phyloP scores from a whole-genome alignment of 164 flowering plant species.

The Stephania japonica region DNA sequence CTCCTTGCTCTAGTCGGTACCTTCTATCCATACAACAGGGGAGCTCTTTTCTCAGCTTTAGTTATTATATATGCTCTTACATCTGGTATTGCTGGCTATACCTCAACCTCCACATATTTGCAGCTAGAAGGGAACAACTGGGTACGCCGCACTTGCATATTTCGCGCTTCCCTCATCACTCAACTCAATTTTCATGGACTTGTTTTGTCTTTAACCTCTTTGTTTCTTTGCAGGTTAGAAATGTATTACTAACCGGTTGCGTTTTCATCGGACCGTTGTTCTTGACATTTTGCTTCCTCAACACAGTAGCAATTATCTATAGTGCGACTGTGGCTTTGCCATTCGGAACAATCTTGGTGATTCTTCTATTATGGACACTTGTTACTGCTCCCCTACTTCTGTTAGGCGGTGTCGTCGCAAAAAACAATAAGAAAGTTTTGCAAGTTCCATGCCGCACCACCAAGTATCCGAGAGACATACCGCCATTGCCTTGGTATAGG shows the following conservation, averaged over 20 bases:
- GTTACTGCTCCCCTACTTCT: conserved; percentile 29
- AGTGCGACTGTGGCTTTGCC: conserved; percentile 32
- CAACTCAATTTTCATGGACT: background rate
- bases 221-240: conserved; percentile 24
- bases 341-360: conserved; percentile 28
- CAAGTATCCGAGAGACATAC: conserved; percentile 35
- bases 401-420: conserved; percentile 28
- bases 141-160: conserved; percentile 14
- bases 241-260: conserved; percentile 28
- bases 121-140: conserved; percentile 40
- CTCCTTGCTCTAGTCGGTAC: conserved; percentile 30
- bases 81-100: conserved; percentile 33
- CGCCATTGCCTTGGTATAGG: conserved; percentile 38
- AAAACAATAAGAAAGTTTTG: conserved; percentile 26
- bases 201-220: background rate
- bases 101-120: conserved; percentile 30
- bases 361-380: conserved; percentile 28
- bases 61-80: conserved; percentile 32
- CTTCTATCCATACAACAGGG: conserved; percentile 35
- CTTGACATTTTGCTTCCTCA: conserved; percentile 29
- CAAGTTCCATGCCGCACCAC: conserved; percentile 33
- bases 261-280: conserved; percentile 30
- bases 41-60: conserved; percentile 30
- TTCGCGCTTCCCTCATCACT: background rate
- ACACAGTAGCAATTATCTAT: conserved; percentile 27